Evolutionary conservation across 495 filamentous ascomycete species (phyloP).

Genomic region (Penicillium pulvis): DNA sequence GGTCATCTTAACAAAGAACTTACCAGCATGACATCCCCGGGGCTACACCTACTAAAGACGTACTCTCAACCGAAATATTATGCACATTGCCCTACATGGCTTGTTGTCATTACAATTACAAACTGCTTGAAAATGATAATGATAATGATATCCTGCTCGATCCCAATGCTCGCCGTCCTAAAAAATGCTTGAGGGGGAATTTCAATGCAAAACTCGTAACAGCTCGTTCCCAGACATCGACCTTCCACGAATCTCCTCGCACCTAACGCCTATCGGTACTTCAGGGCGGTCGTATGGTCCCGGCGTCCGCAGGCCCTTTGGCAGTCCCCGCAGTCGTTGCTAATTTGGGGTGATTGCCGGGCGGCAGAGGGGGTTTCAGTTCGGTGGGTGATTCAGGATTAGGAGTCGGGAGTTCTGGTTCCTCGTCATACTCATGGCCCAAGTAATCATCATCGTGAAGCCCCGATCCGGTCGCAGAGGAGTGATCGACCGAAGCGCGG

Average conservation of each 20-base stretch:
- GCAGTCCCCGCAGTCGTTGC: slow-evolving; percentile 18
- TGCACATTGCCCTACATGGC: slow-evolving; percentile 26
- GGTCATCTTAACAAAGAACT: slow-evolving; percentile 4
- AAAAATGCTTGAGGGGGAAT: slow-evolving; percentile 30
- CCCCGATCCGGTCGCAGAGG: slow-evolving; percentile 44
- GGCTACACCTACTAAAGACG: not conserved
- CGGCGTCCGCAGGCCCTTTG: slow-evolving; percentile 33
- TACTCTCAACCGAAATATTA: slow-evolving; percentile 10
- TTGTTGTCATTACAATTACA: slow-evolving; percentile 28
- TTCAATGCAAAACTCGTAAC: slow-evolving; percentile 30
- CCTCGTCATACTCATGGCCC: slow-evolving; percentile 59
- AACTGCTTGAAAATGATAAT: slow-evolving; percentile 8
- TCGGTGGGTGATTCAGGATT: slow-evolving; percentile 38
- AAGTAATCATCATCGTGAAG: slow-evolving; percentile 56
- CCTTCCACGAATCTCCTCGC: not conserved
- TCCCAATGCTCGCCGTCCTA: slow-evolving; percentile 21
- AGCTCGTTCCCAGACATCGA: slow-evolving; percentile 7
- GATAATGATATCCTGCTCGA: slow-evolving; percentile 15
- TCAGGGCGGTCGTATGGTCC: slow-evolving; percentile 42
- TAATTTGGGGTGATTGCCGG: slow-evolving; percentile 31
- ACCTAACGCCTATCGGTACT: not conserved
- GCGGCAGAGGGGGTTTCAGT: slow-evolving; percentile 38
- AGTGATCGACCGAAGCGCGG: slow-evolving; percentile 47
- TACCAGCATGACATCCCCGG: not conserved
- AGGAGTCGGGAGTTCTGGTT: slow-evolving; percentile 33